phyloP scores from a whole-genome alignment of 495 filamentous ascomycete genomes.

The Podospora tetraspora region DNA sequence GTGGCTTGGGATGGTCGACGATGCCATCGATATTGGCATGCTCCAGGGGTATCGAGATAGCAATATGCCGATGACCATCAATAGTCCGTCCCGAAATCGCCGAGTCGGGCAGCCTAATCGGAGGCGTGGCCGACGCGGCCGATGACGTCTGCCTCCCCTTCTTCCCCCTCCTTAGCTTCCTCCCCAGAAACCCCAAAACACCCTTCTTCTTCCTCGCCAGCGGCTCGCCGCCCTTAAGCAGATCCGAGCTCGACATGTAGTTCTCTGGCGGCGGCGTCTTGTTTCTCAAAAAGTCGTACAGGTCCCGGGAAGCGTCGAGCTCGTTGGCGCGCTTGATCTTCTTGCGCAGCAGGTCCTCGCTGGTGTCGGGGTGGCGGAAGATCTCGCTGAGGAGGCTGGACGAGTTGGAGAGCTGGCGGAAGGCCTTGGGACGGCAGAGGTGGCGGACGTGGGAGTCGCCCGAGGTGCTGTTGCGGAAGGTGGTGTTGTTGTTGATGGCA shows the following conservation, averaged over 20 bases:
- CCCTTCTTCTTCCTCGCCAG: slow-evolving; percentile 10
- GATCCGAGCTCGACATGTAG: slow-evolving; percentile 35
- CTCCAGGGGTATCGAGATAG: slow-evolving; percentile 47
- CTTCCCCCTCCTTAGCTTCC: slow-evolving; percentile 9
- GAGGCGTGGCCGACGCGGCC: slow-evolving; percentile 6
- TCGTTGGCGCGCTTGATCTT: slow-evolving; percentile 23
- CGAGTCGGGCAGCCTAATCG: slow-evolving; percentile 41
- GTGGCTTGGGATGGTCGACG: background rate
- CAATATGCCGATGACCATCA: slow-evolving; percentile 43
- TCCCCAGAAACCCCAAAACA: slow-evolving; percentile 7
- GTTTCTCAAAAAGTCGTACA: slow-evolving; percentile 41
- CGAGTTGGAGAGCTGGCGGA: slow-evolving; percentile 19
- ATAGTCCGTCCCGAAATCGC: slow-evolving; percentile 40
- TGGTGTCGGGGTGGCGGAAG: slow-evolving; percentile 22
- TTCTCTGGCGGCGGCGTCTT: slow-evolving; percentile 35
- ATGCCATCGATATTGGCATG: slow-evolving; percentile 21
- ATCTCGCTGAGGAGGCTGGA: slow-evolving; percentile 24
- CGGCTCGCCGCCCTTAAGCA: background rate
- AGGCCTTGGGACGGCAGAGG: slow-evolving; percentile 15
- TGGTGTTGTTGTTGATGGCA: background rate
- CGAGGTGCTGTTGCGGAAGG: background rate
- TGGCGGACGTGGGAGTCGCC: slow-evolving; percentile 12
- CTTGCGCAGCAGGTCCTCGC: slow-evolving; percentile 15
- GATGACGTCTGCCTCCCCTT: slow-evolving; percentile 4
- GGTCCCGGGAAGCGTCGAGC: slow-evolving; percentile 19